Evolutionary conservation across 768 basidiomycete species (phyloP), one percentile per base, ranked within the genome.

Genomic region (Tricholoma flavovirens): DNA sequence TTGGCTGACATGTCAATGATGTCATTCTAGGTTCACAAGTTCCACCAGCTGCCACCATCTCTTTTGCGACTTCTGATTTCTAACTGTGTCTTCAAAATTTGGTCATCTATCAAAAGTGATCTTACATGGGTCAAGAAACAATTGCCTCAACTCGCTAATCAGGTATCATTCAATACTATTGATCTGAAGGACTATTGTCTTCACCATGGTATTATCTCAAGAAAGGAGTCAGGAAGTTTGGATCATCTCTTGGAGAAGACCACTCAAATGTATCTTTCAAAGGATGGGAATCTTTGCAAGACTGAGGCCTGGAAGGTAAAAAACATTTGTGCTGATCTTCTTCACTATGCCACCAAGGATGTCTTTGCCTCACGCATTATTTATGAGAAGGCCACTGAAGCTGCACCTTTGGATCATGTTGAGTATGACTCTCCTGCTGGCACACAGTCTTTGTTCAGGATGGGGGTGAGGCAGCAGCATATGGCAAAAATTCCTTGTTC

Each of bases 291-390:
- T 33, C 35, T 4, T 38, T 51, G 12, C 12, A 26, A 67, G 49
- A 26, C 40, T 21, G 59, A 68, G 14, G 54, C 61, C 19, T 66
- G 62, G 66, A 62, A 68, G 52, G 38, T 5, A 15, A 48, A 14
- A 10, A 50, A 22, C 4, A 49, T 66, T 6, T 12, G 15, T 55
- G 6, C 7, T n/a, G 43, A 55, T 24, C 46, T 48, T 21, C 43
- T 19, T 46, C 29, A 38, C 29, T 55, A 55, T 55, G 54, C 54
- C 3, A 32, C 22, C 22, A 43, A 48, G 43, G 43, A 55, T 55
- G 54, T n/a, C 12, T 26, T 32, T 35, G 29, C 17, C 11, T 22
- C 45, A 12, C n/a, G 30, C 7, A 10, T 48, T 9, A 21, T 55
- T 33, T 49, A 36, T 35, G 24, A 55, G 9, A 55, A 35, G 42